Base-by-base conservation (phyloP, 768 basidiomycete species). In the button mushroom (Agaricus bisporus) region DNA sequence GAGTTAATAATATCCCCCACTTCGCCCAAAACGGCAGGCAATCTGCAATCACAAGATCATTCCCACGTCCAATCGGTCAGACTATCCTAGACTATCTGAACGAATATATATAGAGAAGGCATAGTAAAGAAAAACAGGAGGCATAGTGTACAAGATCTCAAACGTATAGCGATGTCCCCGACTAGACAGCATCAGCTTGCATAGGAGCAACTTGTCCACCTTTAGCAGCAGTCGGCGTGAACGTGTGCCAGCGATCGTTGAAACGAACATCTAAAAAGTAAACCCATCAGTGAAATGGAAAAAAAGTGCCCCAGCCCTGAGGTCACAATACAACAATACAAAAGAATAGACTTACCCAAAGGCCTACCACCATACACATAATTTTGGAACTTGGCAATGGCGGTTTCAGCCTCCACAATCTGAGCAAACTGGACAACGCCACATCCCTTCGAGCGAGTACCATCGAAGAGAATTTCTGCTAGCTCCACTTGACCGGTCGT, bases 351-450 rank as follows among this genome's bases (percentile, higher is more conserved):
- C 81, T 51, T 64, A 88, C 87, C 88, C 22, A 93, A 70, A 35
- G 93, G 93, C 42, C 93, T 74, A 14, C 94, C 93, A 58, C 93
- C 93, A 60, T 97, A 97, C 83, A 94, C 86, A 63, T 98, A 98
- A 26, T 87, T 83, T 65, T 91, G 90, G 79, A 98, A 98, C 71
- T 97, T 98, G 51, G 92, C 91, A 51, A 95, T 95, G 4, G 95
- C 95, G 9, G 93, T 95, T 71, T 95, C 92, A 7, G 95, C 95
- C 68, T 98, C 95, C 6, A 75, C 66, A 22, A 89, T 81, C 62
- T 89, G 86, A 25, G 83, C 79, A 66, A 99, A 98, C 67, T 98
- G 95, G 11, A 98, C 95, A 42, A 99, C 90, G 63, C 95, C 97
- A 55, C 88, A 86, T 12, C 95, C 95, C 68, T 97, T 97, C 46